phyloP scores from a whole-genome alignment of 164 flowering plant genomes.

The Sextonia rubra region DNA sequence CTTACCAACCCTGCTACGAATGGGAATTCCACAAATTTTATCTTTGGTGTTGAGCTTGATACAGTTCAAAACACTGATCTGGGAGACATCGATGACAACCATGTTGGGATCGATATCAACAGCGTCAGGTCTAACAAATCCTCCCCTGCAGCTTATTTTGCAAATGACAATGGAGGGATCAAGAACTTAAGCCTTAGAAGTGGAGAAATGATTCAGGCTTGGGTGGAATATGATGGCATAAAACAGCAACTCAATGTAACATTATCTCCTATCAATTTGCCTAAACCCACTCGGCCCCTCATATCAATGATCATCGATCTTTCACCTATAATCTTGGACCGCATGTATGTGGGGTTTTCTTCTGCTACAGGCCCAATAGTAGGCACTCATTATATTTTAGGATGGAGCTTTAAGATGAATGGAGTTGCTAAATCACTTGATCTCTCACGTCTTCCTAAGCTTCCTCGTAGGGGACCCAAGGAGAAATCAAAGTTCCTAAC shows the following conservation, averaged over 20 bases:
- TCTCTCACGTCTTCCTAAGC: constrained; percentile 37
- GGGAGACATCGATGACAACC: constrained; percentile 11
- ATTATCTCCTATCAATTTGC: constrained; percentile 16
- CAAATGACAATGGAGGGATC: not conserved
- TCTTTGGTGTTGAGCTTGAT: constrained; percentile 13
- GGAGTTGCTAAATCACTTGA: constrained; percentile 35
- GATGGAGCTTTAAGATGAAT: constrained; percentile 56
- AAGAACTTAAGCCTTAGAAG: constrained; percentile 2
- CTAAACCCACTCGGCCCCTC: constrained; percentile 43
- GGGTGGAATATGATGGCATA: constrained; percentile 22
- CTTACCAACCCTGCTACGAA: constrained; percentile 5
- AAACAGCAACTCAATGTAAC: constrained; percentile 20
- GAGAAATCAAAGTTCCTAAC: constrained; percentile 6
- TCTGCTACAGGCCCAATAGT: constrained; percentile 59
- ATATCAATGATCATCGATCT: constrained; percentile 39
- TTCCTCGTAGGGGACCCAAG: constrained; percentile 22
- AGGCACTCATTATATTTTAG: constrained; percentile 49
- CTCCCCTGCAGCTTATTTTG: constrained; percentile 7
- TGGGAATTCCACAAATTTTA: constrained; percentile 8
- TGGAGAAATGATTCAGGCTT: constrained; percentile 17
- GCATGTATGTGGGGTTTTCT: constrained; percentile 62
- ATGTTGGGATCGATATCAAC: constrained; percentile 14
- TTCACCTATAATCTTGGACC: constrained; percentile 35
- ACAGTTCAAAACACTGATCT: not conserved
- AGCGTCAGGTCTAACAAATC: not conserved